Conservation (phyloP, 192 early-diverging fungal species). For the Kickxella alabastrina region DNA sequence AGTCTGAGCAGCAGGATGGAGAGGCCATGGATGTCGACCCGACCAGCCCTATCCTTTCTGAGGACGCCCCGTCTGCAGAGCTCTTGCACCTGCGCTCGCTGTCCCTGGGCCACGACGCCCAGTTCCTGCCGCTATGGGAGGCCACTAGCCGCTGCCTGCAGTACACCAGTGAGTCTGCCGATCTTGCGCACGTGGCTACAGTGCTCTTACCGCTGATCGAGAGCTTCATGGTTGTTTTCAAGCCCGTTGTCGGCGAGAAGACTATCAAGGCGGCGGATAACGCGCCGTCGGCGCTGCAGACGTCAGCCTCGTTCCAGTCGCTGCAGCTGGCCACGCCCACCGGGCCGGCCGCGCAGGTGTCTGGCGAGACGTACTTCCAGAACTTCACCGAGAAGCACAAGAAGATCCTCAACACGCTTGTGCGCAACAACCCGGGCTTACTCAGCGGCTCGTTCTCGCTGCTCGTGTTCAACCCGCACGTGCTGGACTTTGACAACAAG, state of each 20-base stretch:
- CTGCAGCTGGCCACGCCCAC: constrained; percentile 14
- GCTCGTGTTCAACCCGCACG: constrained; percentile 94
- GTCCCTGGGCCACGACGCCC: constrained; percentile 35
- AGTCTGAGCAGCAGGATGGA: not conserved
- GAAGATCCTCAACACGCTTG: constrained; percentile 96
- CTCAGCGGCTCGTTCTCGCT: constrained; percentile 97
- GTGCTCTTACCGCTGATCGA: constrained; percentile 92
- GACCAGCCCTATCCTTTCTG: not conserved
- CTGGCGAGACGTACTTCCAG: constrained; percentile 70
- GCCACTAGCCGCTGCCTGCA: constrained; percentile 69
- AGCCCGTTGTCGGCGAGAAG: constrained; percentile 68
- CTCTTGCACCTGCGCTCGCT: constrained; percentile 48
- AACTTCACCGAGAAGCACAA: constrained; percentile 89
- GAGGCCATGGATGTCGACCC: constrained; percentile 6
- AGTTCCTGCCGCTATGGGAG: constrained; percentile 72
- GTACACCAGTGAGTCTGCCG: constrained; percentile 68
- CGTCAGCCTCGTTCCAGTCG: constrained; percentile 31
- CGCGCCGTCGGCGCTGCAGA: constrained; percentile 27
- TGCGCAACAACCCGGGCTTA: constrained; percentile 91
- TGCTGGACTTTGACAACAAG: constrained; percentile 99
- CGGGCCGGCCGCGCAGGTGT: not conserved
- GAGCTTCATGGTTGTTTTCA: constrained; percentile 96
- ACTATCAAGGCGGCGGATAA: constrained; percentile 1
- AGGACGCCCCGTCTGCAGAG: constrained; percentile 16
- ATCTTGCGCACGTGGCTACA: constrained; percentile 86